Base-by-base conservation (phyloP, 176 grass and related monocot species). In the Echinochloa phyllopogon region DNA sequence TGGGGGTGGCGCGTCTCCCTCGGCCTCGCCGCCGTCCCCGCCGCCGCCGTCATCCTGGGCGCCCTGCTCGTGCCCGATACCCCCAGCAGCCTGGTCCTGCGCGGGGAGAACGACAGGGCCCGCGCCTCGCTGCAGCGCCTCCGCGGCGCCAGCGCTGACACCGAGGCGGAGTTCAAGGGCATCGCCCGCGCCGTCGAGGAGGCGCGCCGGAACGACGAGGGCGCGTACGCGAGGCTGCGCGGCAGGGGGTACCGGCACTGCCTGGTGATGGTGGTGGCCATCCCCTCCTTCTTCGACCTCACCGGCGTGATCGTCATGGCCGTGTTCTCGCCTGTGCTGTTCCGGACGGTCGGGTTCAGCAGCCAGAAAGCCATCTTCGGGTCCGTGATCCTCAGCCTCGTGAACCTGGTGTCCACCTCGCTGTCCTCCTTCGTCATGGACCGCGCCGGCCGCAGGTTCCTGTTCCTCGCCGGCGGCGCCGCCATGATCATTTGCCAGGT, bases 1-100 rank as follows among this genome's bases (percentile, higher is more conserved):
- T 93, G 88, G 91, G 94, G 94, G 3, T 95, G 94, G 94, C 91
- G 93, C 66, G 42, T 93, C 60, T 93, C 94, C 4, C 88, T 95
- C 17, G 90, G 94, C 76, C 90, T 95, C 3, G 91, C 90, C 2
- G 86, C 75, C 29, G 86, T 65, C 8, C 94, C 91, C 10, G 94
- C 75, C 44, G 3, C 73, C 48, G 1, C 79, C 45, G 57, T 93
- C 65, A 44, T 93, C 62, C 49, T 82, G 37, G 62, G 88, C 41
- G 83, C 91, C 2, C 8, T 85, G 29, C 73, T 96, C 65, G 76
- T 89, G 44, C 45, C 83, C 1, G 94, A 96, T 83, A 93, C 88
- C 0, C 94, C 91, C 14, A 96, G 71, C 77, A 96, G 91, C 86
- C 86, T 93, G 27, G 83, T 96, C 8, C 21, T 88, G 40, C 88